Evolutionary conservation across 139 green algal genomes (phyloP).

Genomic region (Zygnema cylindricum): DNA sequence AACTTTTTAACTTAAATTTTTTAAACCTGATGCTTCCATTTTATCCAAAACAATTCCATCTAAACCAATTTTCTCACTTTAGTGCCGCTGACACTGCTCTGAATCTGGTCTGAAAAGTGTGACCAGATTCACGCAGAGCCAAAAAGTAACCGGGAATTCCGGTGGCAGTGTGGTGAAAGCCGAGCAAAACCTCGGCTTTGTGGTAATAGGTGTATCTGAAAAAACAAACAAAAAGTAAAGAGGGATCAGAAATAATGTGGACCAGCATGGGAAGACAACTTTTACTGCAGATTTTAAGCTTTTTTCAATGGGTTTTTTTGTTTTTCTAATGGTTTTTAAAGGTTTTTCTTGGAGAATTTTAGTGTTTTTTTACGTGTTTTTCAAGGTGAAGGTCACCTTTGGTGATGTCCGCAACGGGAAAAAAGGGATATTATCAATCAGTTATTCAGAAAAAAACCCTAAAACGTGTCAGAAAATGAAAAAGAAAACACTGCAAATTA

Average conservation of each 20-base stretch:
- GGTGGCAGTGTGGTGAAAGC: conserved; percentile 37
- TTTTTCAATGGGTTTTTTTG: neutral
- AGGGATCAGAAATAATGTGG: neutral
- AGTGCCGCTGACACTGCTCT: conserved; percentile 23
- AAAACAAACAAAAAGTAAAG: neutral
- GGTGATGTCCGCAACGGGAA: too few species aligned
- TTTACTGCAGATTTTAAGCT: neutral
- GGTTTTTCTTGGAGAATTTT: too few species aligned
- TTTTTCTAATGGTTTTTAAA: neutral
- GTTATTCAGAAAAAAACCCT: too few species aligned
- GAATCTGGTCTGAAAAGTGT: conserved; percentile 42
- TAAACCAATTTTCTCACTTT: conserved; percentile 21
- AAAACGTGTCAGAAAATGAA: too few species aligned
- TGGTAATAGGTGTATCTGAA: conserved; percentile 50
- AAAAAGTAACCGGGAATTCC: conserved; percentile 37
- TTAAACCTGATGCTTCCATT: too few species aligned
- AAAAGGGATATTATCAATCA: too few species aligned
- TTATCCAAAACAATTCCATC: neutral
- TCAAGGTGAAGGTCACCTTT: too few species aligned
- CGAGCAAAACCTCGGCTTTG: conserved; percentile 52
- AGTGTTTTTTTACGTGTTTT: too few species aligned
- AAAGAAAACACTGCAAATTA: too few species aligned
- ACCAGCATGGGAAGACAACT: neutral
- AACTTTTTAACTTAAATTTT: too few species aligned
- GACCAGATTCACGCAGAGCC: conserved; percentile 24